Base-by-base conservation (phyloP, 441 rosid species). In the Euphorbia celastroides region DNA sequence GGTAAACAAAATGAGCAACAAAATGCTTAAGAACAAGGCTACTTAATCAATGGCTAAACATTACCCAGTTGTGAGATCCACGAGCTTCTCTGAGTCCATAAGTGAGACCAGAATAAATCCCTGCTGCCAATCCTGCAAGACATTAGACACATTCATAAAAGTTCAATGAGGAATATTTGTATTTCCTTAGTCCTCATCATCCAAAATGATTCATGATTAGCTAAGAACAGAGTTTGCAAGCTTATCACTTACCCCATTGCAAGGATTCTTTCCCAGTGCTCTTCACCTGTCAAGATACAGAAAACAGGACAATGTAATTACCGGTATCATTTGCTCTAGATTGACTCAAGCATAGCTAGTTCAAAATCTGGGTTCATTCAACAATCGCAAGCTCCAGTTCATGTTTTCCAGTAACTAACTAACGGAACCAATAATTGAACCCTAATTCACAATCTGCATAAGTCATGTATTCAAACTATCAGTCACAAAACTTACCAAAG, bases 11-110 rank as follows among this genome's bases (percentile, higher is more conserved):
- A 20, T 51, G 22, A 7, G 0, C n/a, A n/a, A n/a, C n/a, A 1
- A 16, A 12, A 20, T 51, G 56, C 23, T 51, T 26, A 51, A 51
- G 26, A 51, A 20, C 56, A 19, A 22, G 23, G 9, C 26, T 19
- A 2, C 59, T 12, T 16, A 34, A 1, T 62, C 17, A 10, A 10
- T 0, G 13, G 11, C 5, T 26, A 5, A n/a, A n/a, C 30, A 67
- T 73, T 69, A 89, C 97, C 99, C 98, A 94, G 57, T 92, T 97
- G 62, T 88, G 98, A 70, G 86, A 74, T 61, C 99, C 96, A 0
- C 98, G 90, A 68, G 83, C 91, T 79, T 92, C 97, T 78, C 74
- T 82, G 27, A 92, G 78, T 3, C 99, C 98, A 69, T 87, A 94
- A 23, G 97, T 86, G n/a, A 94, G 83, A 65, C 99, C 92, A 0